A percentile compares a stretch with the other conserved stretches of the same genome.
Evolutionary conservation across 345 rosid genomes (phyloP).

Genomic region (Melastoma malabathricum): DNA sequence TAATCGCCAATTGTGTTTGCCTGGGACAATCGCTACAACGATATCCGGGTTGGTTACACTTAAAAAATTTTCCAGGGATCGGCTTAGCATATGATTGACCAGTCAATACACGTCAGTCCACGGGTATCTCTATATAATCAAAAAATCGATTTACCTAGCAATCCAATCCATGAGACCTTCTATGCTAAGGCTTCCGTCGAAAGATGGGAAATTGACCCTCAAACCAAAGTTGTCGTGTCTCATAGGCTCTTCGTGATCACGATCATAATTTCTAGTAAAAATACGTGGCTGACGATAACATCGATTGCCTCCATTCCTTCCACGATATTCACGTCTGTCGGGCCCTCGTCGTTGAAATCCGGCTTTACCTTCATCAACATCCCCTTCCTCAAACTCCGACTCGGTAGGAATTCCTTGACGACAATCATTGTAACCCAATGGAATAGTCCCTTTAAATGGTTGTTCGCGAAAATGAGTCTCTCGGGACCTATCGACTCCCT

Average conservation of each 20-base stretch:
- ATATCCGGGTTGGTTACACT: not conserved
- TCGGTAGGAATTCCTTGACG: too few species aligned
- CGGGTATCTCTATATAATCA: not conserved
- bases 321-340: too few species aligned
- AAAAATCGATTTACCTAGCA: constrained; percentile 1
- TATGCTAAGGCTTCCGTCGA: not conserved
- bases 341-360: too few species aligned
- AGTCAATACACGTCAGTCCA: not conserved
- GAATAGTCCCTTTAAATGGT: too few species aligned
- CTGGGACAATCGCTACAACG: not conserved
- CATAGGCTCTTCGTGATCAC: rapidly evolving
- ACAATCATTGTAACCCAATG: too few species aligned
- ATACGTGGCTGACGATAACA: not conserved
- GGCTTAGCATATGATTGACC: not conserved
- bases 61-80: not conserved
- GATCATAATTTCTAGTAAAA: not conserved
- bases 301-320: not conserved
- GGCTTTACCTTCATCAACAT: too few species aligned
- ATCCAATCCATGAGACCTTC: constrained; percentile 4
- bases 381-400: too few species aligned
- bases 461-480: too few species aligned
- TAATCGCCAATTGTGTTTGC: not conserved
- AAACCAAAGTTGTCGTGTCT: not conserved
- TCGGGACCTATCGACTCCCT: too few species aligned
- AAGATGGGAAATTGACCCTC: not conserved